phyloP scores from a whole-genome alignment of 768 basidiomycete genomes.

The Hypholoma fasciculare region DNA sequence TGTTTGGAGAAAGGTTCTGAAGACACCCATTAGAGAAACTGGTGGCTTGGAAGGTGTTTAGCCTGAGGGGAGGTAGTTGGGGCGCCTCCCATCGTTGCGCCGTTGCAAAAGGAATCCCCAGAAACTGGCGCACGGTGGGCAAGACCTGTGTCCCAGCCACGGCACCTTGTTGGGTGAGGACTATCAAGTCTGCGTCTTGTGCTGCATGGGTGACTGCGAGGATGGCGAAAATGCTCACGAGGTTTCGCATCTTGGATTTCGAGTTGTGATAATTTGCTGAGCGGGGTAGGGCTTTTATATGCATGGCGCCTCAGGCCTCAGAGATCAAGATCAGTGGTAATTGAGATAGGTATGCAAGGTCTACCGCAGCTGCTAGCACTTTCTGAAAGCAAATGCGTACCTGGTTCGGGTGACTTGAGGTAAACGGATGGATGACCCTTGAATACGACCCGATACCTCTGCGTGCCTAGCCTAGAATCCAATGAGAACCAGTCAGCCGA shows the following conservation, averaged over 20 bases:
- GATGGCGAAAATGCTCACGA: background rate
- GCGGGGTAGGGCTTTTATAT: too few relatives aligned
- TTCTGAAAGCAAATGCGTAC: too few relatives aligned
- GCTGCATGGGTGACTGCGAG: background rate
- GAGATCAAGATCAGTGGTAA: too few relatives aligned
- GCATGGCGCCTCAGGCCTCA: too few relatives aligned
- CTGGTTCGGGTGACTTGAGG: too few relatives aligned
- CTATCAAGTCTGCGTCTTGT: constrained; percentile 16
- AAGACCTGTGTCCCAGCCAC: constrained; percentile 26
- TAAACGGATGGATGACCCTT: too few relatives aligned
- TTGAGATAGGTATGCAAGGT: too few relatives aligned
- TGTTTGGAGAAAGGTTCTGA: constrained; percentile 19
- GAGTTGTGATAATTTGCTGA: too few relatives aligned
- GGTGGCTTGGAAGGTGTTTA: constrained; percentile 18
- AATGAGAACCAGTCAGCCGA: too few relatives aligned
- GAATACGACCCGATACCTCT: too few relatives aligned
- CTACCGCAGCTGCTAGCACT: too few relatives aligned
- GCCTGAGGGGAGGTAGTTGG: constrained; percentile 17
- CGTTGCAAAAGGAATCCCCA: constrained; percentile 34
- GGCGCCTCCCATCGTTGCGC: constrained; percentile 35
- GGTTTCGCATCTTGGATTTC: background rate
- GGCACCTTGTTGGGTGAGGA: constrained; percentile 30
- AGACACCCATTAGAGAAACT: constrained; percentile 30
- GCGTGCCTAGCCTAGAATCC: too few relatives aligned
- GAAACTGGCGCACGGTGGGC: constrained; percentile 32